Conservation (phyloP, 164 flowering plant species). For the Dillenia turbinata region DNA sequence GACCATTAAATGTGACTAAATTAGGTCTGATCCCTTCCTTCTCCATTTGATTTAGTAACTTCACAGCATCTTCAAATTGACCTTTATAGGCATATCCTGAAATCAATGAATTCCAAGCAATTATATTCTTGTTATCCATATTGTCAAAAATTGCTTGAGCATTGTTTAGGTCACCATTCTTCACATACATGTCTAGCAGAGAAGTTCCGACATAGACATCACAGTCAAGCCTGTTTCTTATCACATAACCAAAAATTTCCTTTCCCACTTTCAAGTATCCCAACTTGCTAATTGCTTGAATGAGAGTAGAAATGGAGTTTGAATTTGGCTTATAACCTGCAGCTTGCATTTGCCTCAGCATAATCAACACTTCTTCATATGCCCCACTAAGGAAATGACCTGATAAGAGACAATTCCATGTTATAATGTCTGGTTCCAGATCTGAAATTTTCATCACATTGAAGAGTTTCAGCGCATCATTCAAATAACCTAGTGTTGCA, state of each 20-base stretch:
- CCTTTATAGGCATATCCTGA: conserved; percentile 56
- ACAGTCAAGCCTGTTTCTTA: conserved; percentile 42
- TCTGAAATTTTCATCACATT: conserved; percentile 32
- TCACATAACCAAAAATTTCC: conserved; percentile 50
- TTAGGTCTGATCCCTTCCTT: conserved; percentile 48
- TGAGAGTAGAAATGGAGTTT: conserved; percentile 40
- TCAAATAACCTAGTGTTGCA: conserved; percentile 39
- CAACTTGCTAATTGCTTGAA: conserved; percentile 50
- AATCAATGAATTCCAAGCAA: conserved; percentile 62
- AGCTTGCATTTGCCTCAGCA: conserved; percentile 39
- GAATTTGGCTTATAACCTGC: conserved; percentile 44
- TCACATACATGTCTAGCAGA: conserved; percentile 65
- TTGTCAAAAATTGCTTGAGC: conserved; percentile 38
- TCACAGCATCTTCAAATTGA: conserved; percentile 30
- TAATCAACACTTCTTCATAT: conserved; percentile 23
- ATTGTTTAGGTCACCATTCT: conserved; percentile 30
- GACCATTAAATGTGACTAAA: conserved; percentile 55
- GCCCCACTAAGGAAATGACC: conserved; percentile 46
- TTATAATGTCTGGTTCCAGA: conserved; percentile 46
- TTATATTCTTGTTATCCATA: conserved; percentile 38
- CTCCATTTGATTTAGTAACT: conserved; percentile 39
- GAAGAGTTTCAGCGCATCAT: conserved; percentile 46
- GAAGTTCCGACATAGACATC: conserved; percentile 55
- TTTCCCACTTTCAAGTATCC: conserved; percentile 33
- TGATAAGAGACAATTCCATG: conserved; percentile 64